Conservation (phyloP, 2,329 filamentous ascomycete genomes). For the Neurospora crassa region DNA sequence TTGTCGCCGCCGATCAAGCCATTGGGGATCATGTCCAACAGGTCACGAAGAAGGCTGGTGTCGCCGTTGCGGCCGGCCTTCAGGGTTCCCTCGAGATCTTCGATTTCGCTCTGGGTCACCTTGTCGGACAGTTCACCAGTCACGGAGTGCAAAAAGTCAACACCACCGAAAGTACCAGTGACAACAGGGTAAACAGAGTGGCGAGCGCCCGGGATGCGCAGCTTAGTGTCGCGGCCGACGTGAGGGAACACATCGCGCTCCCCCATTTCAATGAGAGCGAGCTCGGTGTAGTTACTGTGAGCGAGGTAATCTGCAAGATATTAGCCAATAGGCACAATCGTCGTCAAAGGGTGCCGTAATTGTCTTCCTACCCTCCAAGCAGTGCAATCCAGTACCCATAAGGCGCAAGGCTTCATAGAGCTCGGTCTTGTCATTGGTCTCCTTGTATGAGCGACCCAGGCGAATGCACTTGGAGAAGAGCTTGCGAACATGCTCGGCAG, state of each 20-base stretch:
- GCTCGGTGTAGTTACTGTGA: conserved; percentile 87
- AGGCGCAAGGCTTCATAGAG: conserved; percentile 80
- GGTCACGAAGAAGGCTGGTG: conserved; percentile 65
- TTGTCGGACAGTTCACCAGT: conserved; percentile 76
- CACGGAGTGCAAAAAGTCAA: conserved; percentile 88
- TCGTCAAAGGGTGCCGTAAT: background rate
- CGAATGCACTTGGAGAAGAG: conserved; percentile 68
- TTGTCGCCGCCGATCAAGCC: conserved; percentile 71
- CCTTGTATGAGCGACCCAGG: conserved; percentile 65
- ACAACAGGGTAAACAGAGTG: conserved; percentile 67
- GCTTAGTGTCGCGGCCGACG: conserved; percentile 63
- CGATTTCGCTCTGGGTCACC: conserved; percentile 80
- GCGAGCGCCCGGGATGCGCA: conserved; percentile 59
- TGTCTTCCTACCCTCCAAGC: conserved; percentile 57
- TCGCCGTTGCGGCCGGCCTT: conserved; percentile 53
- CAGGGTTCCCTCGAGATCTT: conserved; percentile 79
- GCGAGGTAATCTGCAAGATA: conserved; percentile 63
- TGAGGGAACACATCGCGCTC: conserved; percentile 78
- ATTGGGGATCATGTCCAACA: conserved; percentile 73
- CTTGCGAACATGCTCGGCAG: conserved; percentile 63
- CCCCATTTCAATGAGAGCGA: conserved; percentile 79
- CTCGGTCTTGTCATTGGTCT: conserved; percentile 60
- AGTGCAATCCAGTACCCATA: conserved; percentile 81
- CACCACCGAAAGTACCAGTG: conserved; percentile 88
- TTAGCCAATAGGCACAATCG: background rate